A percentile compares a stretch with the other conserved stretches of the same genome.
These are phyloP conservation scores for Anthoceros angustus DNA, from an alignment of 225 moss, liverwort and hornwort genomes.

Conservation along the genomic window DNA sequence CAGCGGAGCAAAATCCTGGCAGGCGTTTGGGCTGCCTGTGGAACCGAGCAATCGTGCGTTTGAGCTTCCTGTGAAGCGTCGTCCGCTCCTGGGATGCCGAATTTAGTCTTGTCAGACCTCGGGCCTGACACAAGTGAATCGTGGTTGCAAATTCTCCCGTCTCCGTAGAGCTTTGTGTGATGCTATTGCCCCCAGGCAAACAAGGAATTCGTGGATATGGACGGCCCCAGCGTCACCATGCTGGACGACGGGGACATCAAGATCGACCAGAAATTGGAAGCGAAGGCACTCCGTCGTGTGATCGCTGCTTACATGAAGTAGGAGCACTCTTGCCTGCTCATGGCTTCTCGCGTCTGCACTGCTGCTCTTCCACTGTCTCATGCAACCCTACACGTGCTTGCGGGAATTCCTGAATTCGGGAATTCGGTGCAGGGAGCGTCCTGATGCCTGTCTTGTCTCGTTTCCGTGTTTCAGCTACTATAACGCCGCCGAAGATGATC, in stretches of 20 bases:
- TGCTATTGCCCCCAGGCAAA: too few species aligned
- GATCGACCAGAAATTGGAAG: slow-evolving; percentile 47
- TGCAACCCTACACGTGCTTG: neutral
- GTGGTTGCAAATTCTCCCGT: too few species aligned
- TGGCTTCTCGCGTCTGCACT: neutral
- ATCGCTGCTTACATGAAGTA: slow-evolving; percentile 64
- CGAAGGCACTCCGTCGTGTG: slow-evolving; percentile 68
- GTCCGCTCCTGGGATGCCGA: too few species aligned
- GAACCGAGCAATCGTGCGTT: too few species aligned
- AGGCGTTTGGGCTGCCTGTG: too few species aligned
- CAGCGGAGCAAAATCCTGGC: too few species aligned
- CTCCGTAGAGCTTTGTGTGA: too few species aligned
- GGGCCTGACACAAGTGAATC: too few species aligned
- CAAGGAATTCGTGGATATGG: neutral
- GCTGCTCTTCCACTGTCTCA: neutral
- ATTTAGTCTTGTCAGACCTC: too few species aligned
- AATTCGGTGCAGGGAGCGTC: too few species aligned
- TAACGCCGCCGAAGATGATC: slow-evolving; percentile 48
- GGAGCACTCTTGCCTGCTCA: neutral
- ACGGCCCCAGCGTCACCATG: neutral
- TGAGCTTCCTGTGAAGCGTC: too few species aligned
- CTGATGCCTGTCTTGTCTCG: neutral
- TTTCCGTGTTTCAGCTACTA: slow-evolving; percentile 38
- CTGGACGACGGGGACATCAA: slow-evolving; percentile 43
- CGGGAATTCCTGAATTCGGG: too few species aligned